phyloP scores from a whole-genome alignment of 345 rosid genomes.

The Erucastrum elatum region DNA sequence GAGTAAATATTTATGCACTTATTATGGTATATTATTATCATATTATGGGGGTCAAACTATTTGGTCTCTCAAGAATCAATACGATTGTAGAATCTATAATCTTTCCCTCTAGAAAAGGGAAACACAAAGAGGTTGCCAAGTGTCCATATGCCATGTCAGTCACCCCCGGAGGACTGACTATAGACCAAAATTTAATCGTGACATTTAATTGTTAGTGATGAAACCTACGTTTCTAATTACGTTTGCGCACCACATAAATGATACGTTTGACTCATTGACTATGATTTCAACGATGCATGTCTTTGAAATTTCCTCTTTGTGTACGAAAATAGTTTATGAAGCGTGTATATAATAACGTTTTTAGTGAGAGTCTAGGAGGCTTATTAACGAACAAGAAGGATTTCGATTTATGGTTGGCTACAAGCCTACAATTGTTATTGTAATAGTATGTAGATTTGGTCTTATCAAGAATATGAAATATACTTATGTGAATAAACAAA shows the following conservation, averaged over 20 bases:
- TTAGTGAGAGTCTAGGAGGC: not conserved
- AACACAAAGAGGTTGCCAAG: slow-evolving; percentile 24
- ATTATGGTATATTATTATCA: not conserved
- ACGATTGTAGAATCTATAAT: not conserved
- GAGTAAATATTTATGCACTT: not conserved
- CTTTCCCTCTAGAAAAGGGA: slow-evolving; percentile 24
- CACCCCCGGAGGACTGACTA: not conserved
- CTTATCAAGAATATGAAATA: not conserved
- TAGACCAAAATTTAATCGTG: not conserved
- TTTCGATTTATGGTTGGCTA: not conserved
- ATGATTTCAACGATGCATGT: not conserved
- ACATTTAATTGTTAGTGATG: slow-evolving; percentile 8
- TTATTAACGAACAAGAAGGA: not conserved
- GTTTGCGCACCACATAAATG: slow-evolving; percentile 28
- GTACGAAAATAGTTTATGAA: not conserved
- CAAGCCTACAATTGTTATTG: too few species aligned
- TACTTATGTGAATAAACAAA: not conserved
- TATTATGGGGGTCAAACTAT: not conserved
- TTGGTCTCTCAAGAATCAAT: not conserved
- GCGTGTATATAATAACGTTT: not conserved
- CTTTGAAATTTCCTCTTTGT: not conserved
- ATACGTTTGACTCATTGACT: slow-evolving; percentile 28
- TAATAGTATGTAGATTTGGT: not conserved
- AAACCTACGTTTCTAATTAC: not conserved
- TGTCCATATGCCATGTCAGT: slow-evolving; percentile 16